Evolutionary conservation across 2,329 filamentous ascomycete species (phyloP).

Genomic region (Talaromyces pinophilus): DNA sequence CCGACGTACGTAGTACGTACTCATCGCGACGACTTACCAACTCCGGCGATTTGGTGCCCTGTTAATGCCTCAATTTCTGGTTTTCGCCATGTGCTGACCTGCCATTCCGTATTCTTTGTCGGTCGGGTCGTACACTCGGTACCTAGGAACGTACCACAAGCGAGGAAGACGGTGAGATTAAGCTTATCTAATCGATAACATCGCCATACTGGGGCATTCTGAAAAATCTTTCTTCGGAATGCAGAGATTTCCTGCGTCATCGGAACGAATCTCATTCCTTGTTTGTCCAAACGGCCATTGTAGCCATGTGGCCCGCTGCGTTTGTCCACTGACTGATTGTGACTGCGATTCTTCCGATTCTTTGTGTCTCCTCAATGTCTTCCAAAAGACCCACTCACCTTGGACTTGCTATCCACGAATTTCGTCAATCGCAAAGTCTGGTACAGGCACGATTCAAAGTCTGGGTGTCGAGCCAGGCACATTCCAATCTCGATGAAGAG

Average conservation of each 20-base stretch:
- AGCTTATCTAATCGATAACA: slow-evolving; percentile 20
- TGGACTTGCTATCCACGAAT: background rate
- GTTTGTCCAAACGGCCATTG: background rate
- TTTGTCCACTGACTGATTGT: background rate
- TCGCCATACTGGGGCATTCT: background rate
- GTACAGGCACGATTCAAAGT: slow-evolving; percentile 7
- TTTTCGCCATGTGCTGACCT: background rate
- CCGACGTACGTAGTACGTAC: too few species aligned
- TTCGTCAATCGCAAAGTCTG: background rate
- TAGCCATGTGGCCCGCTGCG: background rate
- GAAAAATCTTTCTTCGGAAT: background rate
- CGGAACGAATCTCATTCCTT: background rate
- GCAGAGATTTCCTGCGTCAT: slow-evolving; percentile 1
- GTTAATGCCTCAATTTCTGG: background rate
- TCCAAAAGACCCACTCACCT: background rate
- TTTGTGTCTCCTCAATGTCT: background rate
- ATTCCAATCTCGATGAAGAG: background rate
- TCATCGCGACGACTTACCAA: slow-evolving; percentile 17
- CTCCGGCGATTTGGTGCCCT: slow-evolving; percentile 15
- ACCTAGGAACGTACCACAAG: background rate
- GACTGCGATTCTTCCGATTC: background rate
- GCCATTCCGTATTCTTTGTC: background rate
- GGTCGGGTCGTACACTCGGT: background rate
- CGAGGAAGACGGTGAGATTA: slow-evolving; percentile 8
- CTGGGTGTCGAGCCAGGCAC: background rate